Percentiles rank a stretch among this genome's conserved stretches.
Evolutionary conservation across 768 basidiomycete species (phyloP).

Genomic region (Kondoa subrosea): DNA sequence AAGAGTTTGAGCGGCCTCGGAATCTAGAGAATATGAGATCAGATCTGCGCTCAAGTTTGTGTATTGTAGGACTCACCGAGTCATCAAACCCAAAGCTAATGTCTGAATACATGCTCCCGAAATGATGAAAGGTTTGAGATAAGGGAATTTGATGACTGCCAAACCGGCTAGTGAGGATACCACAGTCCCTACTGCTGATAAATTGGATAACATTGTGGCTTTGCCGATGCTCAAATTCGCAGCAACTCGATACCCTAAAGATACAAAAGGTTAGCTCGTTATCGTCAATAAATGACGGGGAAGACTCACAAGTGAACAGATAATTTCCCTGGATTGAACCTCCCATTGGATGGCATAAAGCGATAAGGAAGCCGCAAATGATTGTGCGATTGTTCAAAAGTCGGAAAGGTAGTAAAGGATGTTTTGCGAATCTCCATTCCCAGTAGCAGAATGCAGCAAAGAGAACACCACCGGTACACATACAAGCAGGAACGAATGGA

Average conservation of each 20-base stretch:
- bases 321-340: conserved; percentile 2
- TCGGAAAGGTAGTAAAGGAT: conserved; percentile 27
- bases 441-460: conserved; percentile 25
- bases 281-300: no score
- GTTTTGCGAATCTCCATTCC: conserved; percentile 25
- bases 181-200: conserved; percentile 30
- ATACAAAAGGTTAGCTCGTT: conserved; percentile 20
- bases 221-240: conserved; percentile 26
- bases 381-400: conserved; percentile 29
- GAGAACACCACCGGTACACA: conserved; percentile 27
- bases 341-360: conserved; percentile 14
- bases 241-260: conserved; percentile 21
- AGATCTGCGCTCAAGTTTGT: no score
- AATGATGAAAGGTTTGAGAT: conserved; percentile 29
- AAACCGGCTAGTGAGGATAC: conserved; percentile 7
- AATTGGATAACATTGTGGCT: conserved; percentile 27
- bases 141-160: conserved; percentile 19
- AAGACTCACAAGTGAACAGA: no score
- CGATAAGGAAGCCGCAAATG: conserved; percentile 29
- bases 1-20: conserved; percentile 14
- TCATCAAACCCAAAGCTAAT: conserved; percentile 29
- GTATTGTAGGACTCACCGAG: no score
- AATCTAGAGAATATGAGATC: no score
- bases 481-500: conserved; percentile 28
- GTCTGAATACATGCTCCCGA: conserved; percentile 26